Conservation (phyloP, 2,329 filamentous ascomycete genomes). For the Nannizzia gypsea region DNA sequence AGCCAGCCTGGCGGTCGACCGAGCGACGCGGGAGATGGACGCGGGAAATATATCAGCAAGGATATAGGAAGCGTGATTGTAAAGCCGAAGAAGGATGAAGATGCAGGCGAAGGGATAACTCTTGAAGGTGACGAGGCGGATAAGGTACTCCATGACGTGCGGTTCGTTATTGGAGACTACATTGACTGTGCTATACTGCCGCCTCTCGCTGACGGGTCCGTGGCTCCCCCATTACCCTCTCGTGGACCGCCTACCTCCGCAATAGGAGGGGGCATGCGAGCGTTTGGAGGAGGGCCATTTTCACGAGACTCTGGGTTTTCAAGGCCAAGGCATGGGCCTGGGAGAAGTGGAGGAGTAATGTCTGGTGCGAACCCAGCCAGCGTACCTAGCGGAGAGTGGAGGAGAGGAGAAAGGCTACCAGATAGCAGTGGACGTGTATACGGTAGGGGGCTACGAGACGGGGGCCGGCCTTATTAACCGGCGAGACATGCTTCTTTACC, state of each 20-base stretch:
- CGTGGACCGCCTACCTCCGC: slow-evolving; percentile 26
- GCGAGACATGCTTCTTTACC: background rate
- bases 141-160: slow-evolving; percentile 63
- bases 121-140: slow-evolving; percentile 49
- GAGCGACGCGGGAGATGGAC: slow-evolving; percentile 25
- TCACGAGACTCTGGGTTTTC: slow-evolving; percentile 37
- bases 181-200: slow-evolving; percentile 71
- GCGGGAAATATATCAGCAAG: slow-evolving; percentile 59
- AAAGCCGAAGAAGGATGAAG: background rate
- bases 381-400: slow-evolving; percentile 38
- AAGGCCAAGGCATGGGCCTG: slow-evolving; percentile 27
- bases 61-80: slow-evolving; percentile 76
- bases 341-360: slow-evolving; percentile 32
- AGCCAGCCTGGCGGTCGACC: slow-evolving; percentile 19
- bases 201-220: slow-evolving; percentile 59
- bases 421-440: slow-evolving; percentile 29
- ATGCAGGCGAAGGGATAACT: background rate
- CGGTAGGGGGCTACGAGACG: slow-evolving; percentile 21
- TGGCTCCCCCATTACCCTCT: slow-evolving; percentile 43
- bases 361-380: slow-evolving; percentile 25
- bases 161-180: slow-evolving; percentile 83
- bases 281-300: slow-evolving; percentile 19
- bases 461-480: background rate
- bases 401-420: slow-evolving; percentile 37
- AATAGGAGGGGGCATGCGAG: slow-evolving; percentile 33